Evolutionary conservation across 1,284 basidiomycete genomes (phyloP).

Genomic region (Dichomitus squalens): DNA sequence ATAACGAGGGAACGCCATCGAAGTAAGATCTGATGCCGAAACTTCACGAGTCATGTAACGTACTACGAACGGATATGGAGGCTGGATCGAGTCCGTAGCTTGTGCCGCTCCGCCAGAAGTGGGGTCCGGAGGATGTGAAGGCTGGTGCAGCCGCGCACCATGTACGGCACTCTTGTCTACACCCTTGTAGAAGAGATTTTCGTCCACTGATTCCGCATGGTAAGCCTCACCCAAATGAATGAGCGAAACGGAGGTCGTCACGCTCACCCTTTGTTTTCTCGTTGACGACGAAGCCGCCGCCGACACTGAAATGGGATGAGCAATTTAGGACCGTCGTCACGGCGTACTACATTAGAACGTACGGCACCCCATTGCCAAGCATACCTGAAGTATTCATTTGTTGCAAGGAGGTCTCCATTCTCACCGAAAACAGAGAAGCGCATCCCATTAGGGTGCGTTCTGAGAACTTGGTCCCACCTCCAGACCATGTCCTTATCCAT

Average conservation of each 20-base stretch:
- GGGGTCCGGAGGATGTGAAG: conserved; percentile 52
- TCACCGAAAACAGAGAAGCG: conserved; percentile 86
- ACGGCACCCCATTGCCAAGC: background rate
- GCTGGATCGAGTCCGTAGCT: conserved; percentile 45
- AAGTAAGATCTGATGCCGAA: background rate
- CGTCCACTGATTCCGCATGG: conserved; percentile 60
- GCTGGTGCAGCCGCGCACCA: conserved; percentile 74
- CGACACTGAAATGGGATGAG: conserved; percentile 54
- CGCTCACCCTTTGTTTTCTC: conserved; percentile 78
- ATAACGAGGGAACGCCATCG: background rate
- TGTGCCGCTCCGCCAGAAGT: conserved; percentile 23
- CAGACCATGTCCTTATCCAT: conserved; percentile 91
- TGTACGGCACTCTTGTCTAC: conserved; percentile 85
- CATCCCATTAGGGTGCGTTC: conserved; percentile 90
- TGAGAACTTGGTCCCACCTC: conserved; percentile 83
- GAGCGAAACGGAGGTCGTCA: background rate
- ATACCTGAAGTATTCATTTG: conserved; percentile 90
- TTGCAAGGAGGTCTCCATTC: conserved; percentile 86
- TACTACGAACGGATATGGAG: conserved; percentile 78
- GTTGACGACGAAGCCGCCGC: conserved; percentile 91
- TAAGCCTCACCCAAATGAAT: background rate
- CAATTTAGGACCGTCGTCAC: too few species aligned
- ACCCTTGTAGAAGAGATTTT: conserved; percentile 96
- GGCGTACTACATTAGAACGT: too few species aligned
- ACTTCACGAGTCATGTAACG: conserved; percentile 3